Conservation (phyloP, 768 basidiomycete species). For the Strobilomyces dryophilus region DNA sequence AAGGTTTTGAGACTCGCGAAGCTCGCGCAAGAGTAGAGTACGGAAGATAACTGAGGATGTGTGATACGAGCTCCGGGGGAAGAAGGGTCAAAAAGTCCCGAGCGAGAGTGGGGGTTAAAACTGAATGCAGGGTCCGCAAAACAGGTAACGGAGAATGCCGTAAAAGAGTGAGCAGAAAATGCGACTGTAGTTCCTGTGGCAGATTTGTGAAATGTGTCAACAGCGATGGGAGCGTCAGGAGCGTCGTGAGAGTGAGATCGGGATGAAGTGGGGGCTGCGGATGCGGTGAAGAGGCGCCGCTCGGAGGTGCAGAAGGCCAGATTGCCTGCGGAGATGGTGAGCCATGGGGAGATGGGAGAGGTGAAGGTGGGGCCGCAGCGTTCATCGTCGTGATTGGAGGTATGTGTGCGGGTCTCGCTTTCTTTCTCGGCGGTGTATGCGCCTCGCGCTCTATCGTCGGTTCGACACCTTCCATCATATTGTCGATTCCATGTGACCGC, state of each 20-base stretch:
- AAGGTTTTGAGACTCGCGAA: constrained; percentile 82
- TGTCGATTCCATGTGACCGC: constrained; percentile 50
- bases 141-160: constrained; percentile 91
- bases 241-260: constrained; percentile 75
- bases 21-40: constrained; percentile 81
- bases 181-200: constrained; percentile 83
- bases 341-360: constrained; percentile 80
- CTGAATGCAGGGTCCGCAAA: constrained; percentile 81
- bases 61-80: constrained; percentile 88
- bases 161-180: constrained; percentile 88
- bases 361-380: constrained; percentile 77
- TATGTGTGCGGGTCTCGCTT: constrained; percentile 57
- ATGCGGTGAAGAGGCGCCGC: constrained; percentile 67
- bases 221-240: constrained; percentile 81
- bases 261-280: constrained; percentile 74
- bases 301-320: constrained; percentile 82
- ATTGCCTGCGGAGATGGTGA: constrained; percentile 73
- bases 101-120: constrained; percentile 85
- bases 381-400: constrained; percentile 63
- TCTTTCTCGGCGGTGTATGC: constrained; percentile 66
- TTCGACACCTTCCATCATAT: constrained; percentile 75
- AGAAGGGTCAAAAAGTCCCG: constrained; percentile 92
- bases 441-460: constrained; percentile 43
- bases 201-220: constrained; percentile 77
- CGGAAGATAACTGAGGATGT: constrained; percentile 81